Evolutionary conservation across 1,284 basidiomycete genomes (phyloP).

Genomic region (Sphagnurus paluster): DNA sequence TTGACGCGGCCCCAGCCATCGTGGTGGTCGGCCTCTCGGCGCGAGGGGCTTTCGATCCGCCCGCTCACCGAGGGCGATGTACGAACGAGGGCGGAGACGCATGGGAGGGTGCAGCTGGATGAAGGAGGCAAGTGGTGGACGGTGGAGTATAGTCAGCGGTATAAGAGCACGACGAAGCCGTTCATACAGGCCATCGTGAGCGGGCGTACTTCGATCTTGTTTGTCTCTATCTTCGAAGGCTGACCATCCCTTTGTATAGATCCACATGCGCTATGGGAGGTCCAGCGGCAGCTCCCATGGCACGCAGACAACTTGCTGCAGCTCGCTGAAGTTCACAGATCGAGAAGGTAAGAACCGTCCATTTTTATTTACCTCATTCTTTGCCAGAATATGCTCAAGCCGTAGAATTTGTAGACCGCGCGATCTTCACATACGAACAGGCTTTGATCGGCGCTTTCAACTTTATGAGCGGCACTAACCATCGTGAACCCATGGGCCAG

Average conservation of each 20-base stretch:
- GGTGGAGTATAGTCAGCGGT: constrained; percentile 81
- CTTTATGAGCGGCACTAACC: constrained; percentile 74
- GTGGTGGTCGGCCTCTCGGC: constrained; percentile 63
- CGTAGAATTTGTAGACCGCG: constrained; percentile 83
- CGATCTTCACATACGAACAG: constrained; percentile 87
- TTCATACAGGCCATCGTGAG: constrained; percentile 81
- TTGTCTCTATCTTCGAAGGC: not conserved
- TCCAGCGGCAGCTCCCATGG: constrained; percentile 67
- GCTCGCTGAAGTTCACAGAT: constrained; percentile 81
- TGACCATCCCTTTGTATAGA: constrained; percentile 37
- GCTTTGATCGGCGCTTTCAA: constrained; percentile 84
- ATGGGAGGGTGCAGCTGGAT: constrained; percentile 43
- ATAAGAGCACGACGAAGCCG: constrained; percentile 75
- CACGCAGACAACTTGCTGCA: constrained; percentile 92
- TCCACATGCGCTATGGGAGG: constrained; percentile 63
- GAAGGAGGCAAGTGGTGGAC: constrained; percentile 81
- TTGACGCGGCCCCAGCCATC: constrained; percentile 60
- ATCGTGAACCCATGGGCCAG: too few species aligned
- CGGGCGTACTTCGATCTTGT: constrained; percentile 56
- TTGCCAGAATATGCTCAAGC: constrained; percentile 77
- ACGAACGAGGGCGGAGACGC: constrained; percentile 38
- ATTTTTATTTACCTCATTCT: not conserved
- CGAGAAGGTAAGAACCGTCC: constrained; percentile 65
- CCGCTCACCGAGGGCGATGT: constrained; percentile 58
- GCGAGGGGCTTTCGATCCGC: constrained; percentile 72